Percentiles rank a stretch among this genome's conserved stretches.
Conservation (phyloP, 2,329 filamentous ascomycete species). For the Penicillium concentricum region DNA sequence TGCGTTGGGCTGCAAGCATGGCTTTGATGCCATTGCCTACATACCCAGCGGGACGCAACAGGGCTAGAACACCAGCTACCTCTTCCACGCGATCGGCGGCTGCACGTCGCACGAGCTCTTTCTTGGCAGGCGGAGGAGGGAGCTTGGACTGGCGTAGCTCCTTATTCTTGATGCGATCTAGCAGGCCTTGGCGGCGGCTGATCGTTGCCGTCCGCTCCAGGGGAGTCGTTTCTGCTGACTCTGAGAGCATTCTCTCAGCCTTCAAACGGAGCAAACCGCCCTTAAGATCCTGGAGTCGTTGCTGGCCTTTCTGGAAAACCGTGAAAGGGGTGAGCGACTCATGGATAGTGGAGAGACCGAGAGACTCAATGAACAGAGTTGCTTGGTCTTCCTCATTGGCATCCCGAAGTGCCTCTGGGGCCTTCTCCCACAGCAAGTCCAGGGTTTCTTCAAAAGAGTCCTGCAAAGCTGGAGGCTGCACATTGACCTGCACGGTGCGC, state of each 20-base stretch:
- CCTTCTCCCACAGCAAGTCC: slow-evolving; percentile 30
- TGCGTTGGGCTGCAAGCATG: slow-evolving; percentile 46
- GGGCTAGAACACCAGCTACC: slow-evolving; percentile 65
- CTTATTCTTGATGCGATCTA: slow-evolving; percentile 75
- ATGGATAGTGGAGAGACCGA: slow-evolving; percentile 37
- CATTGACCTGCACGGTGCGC: slow-evolving; percentile 27
- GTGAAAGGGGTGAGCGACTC: slow-evolving; percentile 38
- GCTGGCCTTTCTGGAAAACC: slow-evolving; percentile 40
- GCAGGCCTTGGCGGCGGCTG: slow-evolving; percentile 58
- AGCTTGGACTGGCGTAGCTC: slow-evolving; percentile 52
- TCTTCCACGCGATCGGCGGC: slow-evolving; percentile 69
- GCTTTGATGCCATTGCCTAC: slow-evolving; percentile 33
- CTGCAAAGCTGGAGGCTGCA: slow-evolving; percentile 46
- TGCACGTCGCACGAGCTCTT: slow-evolving; percentile 60
- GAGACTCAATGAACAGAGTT: slow-evolving; percentile 33
- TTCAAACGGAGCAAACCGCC: slow-evolving; percentile 40
- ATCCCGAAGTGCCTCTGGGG: slow-evolving; percentile 37
- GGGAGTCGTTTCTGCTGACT: slow-evolving; percentile 16
- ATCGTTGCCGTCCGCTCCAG: slow-evolving; percentile 30
- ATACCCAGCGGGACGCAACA: slow-evolving; percentile 51
- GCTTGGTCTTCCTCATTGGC: slow-evolving; percentile 33
- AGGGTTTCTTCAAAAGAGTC: slow-evolving; percentile 51
- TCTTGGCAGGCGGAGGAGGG: slow-evolving; percentile 48
- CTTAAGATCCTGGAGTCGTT: slow-evolving; percentile 42
- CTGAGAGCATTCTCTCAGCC: slow-evolving; percentile 30